phyloP scores from a whole-genome alignment of 2,329 filamentous ascomycete species.

The Chaetomium strumarium region DNA sequence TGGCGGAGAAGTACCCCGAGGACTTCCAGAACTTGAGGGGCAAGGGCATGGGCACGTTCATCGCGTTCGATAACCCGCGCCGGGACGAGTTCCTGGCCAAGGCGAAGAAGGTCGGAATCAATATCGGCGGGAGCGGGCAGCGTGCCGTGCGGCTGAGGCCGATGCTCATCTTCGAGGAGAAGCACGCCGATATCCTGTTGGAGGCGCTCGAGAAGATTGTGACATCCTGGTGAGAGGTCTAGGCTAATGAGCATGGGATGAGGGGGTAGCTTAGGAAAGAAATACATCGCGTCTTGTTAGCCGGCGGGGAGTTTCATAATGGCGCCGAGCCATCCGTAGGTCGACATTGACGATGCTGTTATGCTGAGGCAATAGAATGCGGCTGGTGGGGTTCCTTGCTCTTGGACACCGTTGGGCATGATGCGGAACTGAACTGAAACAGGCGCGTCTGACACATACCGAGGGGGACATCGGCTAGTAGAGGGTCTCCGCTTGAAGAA shows the following conservation, averaged over 20 bases:
- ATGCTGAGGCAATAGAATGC: too few relatives aligned
- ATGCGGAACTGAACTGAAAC: too few relatives aligned
- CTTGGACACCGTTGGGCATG: too few relatives aligned
- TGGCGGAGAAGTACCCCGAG: conserved; percentile 65
- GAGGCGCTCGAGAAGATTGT: conserved; percentile 72
- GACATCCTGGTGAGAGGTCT: conserved; percentile 3
- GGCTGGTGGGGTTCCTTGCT: too few relatives aligned
- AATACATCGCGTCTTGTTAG: neutral
- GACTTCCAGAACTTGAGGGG: conserved; percentile 80
- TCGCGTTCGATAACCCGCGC: conserved; percentile 80
- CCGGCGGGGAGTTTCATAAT: neutral
- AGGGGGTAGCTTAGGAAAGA: neutral
- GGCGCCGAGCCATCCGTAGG: too few relatives aligned
- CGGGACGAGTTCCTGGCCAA: conserved; percentile 73
- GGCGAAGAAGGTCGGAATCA: conserved; percentile 76
- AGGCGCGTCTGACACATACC: too few relatives aligned
- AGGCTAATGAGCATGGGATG: neutral
- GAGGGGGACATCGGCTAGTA: too few relatives aligned
- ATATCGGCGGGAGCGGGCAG: conserved; percentile 78
- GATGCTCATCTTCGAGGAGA: conserved; percentile 89
- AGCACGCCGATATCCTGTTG: conserved; percentile 80
- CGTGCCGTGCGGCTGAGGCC: conserved; percentile 73
- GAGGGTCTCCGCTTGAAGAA: too few relatives aligned
- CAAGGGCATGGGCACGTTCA: conserved; percentile 84
- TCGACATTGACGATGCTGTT: too few relatives aligned